phyloP scores from a whole-genome alignment of 306 rosid species.

The Quercus engelmannii region DNA sequence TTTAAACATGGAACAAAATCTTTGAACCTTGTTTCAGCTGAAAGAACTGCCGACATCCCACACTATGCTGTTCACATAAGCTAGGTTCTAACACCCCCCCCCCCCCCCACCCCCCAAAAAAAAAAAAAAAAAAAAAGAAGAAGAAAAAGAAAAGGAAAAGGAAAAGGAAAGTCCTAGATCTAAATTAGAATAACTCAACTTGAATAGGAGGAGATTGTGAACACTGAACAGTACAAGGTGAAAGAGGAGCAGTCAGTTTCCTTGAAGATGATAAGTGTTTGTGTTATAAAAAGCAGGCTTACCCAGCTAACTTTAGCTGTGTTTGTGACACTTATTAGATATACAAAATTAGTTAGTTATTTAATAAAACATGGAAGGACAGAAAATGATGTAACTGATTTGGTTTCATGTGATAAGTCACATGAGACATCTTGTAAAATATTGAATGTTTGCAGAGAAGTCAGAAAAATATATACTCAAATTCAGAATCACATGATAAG shows the following conservation, averaged over 20 bases:
- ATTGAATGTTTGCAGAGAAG: conserved; percentile 36
- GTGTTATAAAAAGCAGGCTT: conserved; percentile 34
- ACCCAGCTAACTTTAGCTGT: conserved; percentile 58
- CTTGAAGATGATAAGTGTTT: conserved; percentile 16
- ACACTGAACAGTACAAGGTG: neutral
- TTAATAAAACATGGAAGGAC: conserved; percentile 22
- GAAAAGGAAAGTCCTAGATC: neutral
- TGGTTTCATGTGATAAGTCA: conserved; percentile 62
- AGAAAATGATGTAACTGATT: conserved; percentile 31
- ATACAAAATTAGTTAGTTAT: conserved; percentile 14
- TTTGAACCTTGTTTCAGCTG: neutral
- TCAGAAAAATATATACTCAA: conserved; percentile 39
- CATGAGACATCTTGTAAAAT: conserved; percentile 43
- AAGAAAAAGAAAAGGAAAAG: neutral
- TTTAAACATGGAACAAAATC: neutral
- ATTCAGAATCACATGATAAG: conserved; percentile 60
- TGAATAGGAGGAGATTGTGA: neutral
- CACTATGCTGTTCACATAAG: neutral
- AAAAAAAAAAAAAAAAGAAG: neutral
- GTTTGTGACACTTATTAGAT: conserved; percentile 27
- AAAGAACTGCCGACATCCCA: neutral
- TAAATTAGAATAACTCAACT: neutral
- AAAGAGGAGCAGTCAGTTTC: conserved; percentile 9
- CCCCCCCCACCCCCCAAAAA: neutral
- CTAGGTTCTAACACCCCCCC: too few species aligned